A percentile compares a stretch with the other conserved stretches of the same genome.
phyloP scores from a whole-genome alignment of 1,284 basidiomycete species.

The Ustilago crameri region DNA sequence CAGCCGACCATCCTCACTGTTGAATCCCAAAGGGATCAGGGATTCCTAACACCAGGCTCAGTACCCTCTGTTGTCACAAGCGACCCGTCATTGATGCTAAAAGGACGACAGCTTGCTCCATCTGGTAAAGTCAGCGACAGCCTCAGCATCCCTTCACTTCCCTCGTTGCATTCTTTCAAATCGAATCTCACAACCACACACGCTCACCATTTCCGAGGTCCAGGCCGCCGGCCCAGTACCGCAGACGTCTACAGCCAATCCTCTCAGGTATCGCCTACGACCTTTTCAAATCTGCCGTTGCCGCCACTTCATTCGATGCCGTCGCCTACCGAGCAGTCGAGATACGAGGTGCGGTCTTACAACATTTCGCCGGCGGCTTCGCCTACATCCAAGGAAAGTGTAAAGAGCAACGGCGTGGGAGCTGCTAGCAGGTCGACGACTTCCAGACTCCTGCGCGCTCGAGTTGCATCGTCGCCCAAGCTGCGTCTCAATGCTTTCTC shows the following conservation, averaged over 20 bases:
- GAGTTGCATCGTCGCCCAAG: constrained; percentile 47
- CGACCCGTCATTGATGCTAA: neutral
- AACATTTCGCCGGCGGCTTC: constrained; percentile 6
- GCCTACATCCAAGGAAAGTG: neutral
- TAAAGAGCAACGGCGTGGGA: neutral
- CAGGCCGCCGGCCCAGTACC: constrained; percentile 38
- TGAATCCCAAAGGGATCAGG: neutral
- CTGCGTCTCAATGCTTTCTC: constrained; percentile 24
- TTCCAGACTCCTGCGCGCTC: constrained; percentile 25
- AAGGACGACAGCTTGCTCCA: neutral
- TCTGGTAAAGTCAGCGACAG: constrained; percentile 6
- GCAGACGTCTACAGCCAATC: constrained; percentile 42
- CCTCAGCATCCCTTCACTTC: constrained; percentile 31
- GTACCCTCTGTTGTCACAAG: neutral
- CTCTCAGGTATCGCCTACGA: constrained; percentile 11
- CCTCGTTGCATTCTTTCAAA: constrained; percentile 32
- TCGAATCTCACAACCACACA: constrained; percentile 27
- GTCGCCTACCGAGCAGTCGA: constrained; percentile 12
- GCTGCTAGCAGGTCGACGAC: constrained; percentile 2
- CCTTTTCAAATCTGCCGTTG: constrained; percentile 2
- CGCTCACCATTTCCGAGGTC: neutral
- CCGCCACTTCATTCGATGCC: constrained; percentile 1
- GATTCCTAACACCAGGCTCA: neutral
- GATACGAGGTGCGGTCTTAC: constrained; percentile 28
- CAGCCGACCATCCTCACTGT: constrained; percentile 4